A percentile compares a stretch with the other conserved stretches of the same genome.
These are phyloP conservation scores for Epichloe elymi DNA, from an alignment of 2,329 filamentous ascomycete species.

Conservation along the genomic window DNA sequence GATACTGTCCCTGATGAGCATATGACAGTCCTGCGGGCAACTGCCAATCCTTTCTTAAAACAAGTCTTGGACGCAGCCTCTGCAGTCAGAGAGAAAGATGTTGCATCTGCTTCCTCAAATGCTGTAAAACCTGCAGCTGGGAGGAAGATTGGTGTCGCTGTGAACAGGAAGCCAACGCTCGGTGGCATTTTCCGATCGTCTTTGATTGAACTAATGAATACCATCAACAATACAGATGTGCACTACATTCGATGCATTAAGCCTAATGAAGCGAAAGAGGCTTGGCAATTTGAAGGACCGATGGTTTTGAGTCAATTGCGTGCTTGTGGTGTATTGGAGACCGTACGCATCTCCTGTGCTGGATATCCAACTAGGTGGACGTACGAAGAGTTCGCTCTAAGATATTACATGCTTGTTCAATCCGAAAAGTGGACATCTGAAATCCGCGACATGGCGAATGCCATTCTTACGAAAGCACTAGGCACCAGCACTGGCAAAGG, in stretches of 20 bases:
- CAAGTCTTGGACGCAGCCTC: conserved; percentile 77
- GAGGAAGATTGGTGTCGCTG: conserved; percentile 79
- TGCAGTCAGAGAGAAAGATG: conserved; percentile 80
- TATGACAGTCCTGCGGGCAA: conserved; percentile 79
- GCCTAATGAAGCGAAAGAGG: conserved; percentile 90
- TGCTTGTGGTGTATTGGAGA: conserved; percentile 97
- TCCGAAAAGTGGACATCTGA: conserved; percentile 86
- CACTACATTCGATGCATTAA: conserved; percentile 99
- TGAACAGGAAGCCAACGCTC: conserved; percentile 90
- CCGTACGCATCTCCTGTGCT: conserved; percentile 91
- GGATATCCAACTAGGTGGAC: conserved; percentile 98
- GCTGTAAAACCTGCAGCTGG: conserved; percentile 71
- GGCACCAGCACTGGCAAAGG: conserved; percentile 62
- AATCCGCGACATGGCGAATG: conserved; percentile 86
- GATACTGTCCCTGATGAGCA: conserved; percentile 98
- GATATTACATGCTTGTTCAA: conserved; percentile 95
- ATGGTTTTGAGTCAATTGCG: conserved; percentile 97
- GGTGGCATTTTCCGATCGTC: conserved; percentile 99
- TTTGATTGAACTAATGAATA: conserved; percentile 93
- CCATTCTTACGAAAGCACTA: conserved; percentile 78
- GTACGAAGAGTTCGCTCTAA: conserved; percentile 92
- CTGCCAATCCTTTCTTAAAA: conserved; percentile 72
- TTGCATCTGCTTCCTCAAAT: conserved; percentile 47
- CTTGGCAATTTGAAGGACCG: conserved; percentile 96
- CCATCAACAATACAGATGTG: conserved; percentile 94